phyloP scores from a whole-genome alignment of 768 basidiomycete genomes.

The Agrocybe pediades region DNA sequence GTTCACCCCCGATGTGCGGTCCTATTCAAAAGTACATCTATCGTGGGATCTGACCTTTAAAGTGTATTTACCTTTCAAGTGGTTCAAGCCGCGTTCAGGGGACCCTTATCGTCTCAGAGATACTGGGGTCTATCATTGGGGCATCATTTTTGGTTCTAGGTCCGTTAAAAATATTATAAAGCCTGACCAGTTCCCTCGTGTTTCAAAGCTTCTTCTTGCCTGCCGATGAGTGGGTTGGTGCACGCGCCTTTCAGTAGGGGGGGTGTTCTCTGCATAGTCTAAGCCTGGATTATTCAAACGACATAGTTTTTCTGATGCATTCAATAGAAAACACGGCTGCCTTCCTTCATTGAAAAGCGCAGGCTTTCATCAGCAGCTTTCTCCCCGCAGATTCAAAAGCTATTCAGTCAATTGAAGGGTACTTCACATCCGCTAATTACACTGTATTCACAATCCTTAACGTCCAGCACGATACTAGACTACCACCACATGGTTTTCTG shows the following conservation, averaged over 20 bases:
- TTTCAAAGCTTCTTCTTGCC: background rate
- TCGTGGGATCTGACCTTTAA: conserved; percentile 17
- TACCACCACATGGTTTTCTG: background rate
- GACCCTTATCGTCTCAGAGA: background rate
- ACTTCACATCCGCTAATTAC: background rate
- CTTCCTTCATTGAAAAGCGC: conserved; percentile 10
- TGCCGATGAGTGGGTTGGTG: background rate
- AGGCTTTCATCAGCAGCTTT: conserved; percentile 1
- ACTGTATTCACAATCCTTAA: background rate
- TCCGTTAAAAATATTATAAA: background rate
- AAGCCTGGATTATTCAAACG: background rate
- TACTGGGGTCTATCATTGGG: conserved; percentile 1
- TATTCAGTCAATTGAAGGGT: background rate
- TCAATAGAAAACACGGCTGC: background rate
- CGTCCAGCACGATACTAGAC: background rate
- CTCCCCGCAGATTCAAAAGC: background rate
- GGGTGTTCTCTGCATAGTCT: background rate
- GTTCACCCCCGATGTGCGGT: conserved; percentile 19
- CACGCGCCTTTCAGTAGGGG: no score
- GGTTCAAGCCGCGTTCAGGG: background rate
- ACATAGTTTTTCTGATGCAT: background rate
- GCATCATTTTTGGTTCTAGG: background rate
- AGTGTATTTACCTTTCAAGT: conserved; percentile 16
- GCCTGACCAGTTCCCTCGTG: conserved; percentile 2
- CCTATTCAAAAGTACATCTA: conserved; percentile 12